Conservation (phyloP, 768 basidiomycete genomes). For the Suillus sp. region DNA sequence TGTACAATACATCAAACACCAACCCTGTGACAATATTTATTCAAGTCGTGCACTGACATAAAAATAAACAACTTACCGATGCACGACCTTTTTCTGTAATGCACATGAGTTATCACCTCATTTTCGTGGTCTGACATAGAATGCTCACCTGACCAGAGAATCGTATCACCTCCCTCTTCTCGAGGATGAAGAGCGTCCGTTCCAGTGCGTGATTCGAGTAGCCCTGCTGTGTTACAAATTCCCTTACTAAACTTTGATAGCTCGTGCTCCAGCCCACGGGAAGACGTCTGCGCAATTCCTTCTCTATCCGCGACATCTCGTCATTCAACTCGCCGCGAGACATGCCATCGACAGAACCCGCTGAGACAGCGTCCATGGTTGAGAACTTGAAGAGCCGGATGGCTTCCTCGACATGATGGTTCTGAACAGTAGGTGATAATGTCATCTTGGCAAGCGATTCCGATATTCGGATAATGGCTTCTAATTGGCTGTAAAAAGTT, state of each 20-base stretch:
- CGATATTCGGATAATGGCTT: conserved; percentile 98
- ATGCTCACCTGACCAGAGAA: conserved; percentile 69
- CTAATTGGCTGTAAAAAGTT: conserved; percentile 68
- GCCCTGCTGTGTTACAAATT: conserved; percentile 93
- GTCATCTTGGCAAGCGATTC: conserved; percentile 96
- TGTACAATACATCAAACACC: conserved; percentile 25
- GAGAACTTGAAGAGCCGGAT: conserved; percentile 98
- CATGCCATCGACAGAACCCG: conserved; percentile 90
- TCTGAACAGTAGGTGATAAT: conserved; percentile 80
- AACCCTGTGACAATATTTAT: conserved; percentile 24
- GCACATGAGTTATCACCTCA: conserved; percentile 10
- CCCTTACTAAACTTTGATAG: conserved; percentile 88
- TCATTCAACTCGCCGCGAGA: conserved; percentile 91
- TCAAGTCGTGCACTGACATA: conserved; percentile 5
- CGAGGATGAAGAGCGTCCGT: conserved; percentile 85
- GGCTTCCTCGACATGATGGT: conserved; percentile 96
- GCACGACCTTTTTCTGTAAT: conserved; percentile 57
- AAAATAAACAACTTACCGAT: conserved; percentile 36
- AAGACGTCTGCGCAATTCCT: conserved; percentile 77
- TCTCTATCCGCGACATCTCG: conserved; percentile 89
- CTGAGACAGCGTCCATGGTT: conserved; percentile 98
- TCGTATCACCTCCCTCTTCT: conserved; percentile 93
- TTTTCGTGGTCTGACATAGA: background rate
- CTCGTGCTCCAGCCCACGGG: conserved; percentile 97
- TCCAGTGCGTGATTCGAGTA: conserved; percentile 91